Conservation (phyloP, 495 filamentous ascomycete genomes). For the Annulohypoxylon maeteangense region DNA sequence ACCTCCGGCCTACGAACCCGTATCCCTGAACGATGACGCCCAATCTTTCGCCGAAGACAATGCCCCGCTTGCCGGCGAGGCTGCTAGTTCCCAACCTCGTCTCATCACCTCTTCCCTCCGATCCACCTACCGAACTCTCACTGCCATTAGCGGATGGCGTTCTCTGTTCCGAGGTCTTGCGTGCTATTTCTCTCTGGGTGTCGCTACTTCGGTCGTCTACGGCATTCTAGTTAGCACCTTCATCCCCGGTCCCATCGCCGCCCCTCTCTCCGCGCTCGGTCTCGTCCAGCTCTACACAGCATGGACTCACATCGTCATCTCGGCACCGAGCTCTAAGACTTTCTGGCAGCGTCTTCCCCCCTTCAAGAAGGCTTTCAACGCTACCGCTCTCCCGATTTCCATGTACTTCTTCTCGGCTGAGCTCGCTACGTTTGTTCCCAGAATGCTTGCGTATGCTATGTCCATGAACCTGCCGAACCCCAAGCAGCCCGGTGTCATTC, state of each 20-base stretch:
- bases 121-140: constrained; percentile 52
- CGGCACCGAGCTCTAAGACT: constrained; percentile 47
- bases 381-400: constrained; percentile 54
- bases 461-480: constrained; percentile 44
- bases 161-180: constrained; percentile 55
- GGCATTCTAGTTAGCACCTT: constrained; percentile 35
- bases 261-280: constrained; percentile 48
- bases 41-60: constrained; percentile 44
- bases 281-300: constrained; percentile 53
- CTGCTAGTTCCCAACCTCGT: constrained; percentile 38
- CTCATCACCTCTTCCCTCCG: constrained; percentile 58
- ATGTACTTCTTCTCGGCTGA: constrained; percentile 49
- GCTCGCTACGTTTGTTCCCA: constrained; percentile 40
- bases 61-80: constrained; percentile 36
- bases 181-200: constrained; percentile 37
- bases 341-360: constrained; percentile 60
- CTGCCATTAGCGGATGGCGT: constrained; percentile 51
- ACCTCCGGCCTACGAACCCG: constrained; percentile 58
- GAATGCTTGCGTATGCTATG: constrained; percentile 44
- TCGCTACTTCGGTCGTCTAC: constrained; percentile 33
- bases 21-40: constrained; percentile 50
- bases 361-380: constrained; percentile 55
- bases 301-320: constrained; percentile 60
- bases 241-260: constrained; percentile 48
- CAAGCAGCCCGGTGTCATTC: constrained; percentile 29